Evolutionary conservation across 495 filamentous ascomycete species (phyloP), one percentile per base, ranked within the genome.

Genomic region (Lasiosphaeria miniovina): DNA sequence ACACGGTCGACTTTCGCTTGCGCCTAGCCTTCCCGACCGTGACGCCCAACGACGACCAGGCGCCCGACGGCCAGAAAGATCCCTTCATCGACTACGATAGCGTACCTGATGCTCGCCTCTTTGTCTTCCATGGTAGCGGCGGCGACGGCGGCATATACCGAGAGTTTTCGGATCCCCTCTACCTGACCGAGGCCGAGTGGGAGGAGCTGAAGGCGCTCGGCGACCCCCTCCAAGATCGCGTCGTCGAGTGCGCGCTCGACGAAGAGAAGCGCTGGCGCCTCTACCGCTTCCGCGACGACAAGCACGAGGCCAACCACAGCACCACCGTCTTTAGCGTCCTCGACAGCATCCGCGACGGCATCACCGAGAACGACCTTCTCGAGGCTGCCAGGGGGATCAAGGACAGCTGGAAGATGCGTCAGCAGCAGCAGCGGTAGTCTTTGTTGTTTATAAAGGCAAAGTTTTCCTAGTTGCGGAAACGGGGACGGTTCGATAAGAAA

Each of bases 1-100:
- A 98, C 73, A 92, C 90, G 1, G 82, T 98, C 60, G 94, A 98
- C 69, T 97, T 97, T 71, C 81, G 87, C 49, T 81, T 96, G 66
- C 77, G 79, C 38, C 81, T 98, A 32, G 79, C 84, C 43, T 98
- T 96, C 67, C 90, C 90, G 0, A 55, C 79, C 0, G 75, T 89
- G 40, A 83, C 91, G 54, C 88, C 90, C 31, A 86, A 88, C 70
- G 80, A 85, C 34, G 77, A 81, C 4, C 88, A 91, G 52, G 82
- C 80, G 52, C 80, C 81, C 9, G 84, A 87, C 0, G 86, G 86
- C 35, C 68, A 83, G 49, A 75, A 75, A 4, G 77, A 81, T 40
- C 76, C 78, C 4, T 84, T 83, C 52, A 63, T 77, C 24, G 81
- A 86, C 71, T 86, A 84, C 65, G 82, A 82, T 43, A 69, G 72